These are phyloP conservation scores for Datura wrightii DNA, from an alignment of 257 asterid species.

Conservation along the genomic window DNA sequence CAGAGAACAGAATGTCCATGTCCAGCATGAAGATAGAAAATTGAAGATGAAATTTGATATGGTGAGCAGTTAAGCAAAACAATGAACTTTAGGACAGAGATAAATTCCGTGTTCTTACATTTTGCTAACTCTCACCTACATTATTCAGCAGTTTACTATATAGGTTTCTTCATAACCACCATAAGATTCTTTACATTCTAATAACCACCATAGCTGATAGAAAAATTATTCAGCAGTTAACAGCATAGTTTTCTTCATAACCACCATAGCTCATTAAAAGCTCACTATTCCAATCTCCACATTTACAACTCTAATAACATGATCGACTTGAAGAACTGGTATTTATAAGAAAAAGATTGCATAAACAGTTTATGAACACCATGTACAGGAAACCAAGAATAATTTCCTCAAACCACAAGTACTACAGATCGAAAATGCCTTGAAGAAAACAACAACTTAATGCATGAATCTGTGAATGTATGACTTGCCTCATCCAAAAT, in stretches of 20 bases:
- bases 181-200: not conserved
- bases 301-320: not conserved
- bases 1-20: not conserved
- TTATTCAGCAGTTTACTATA: not conserved
- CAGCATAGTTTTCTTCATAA: too few relatives aligned
- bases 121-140: not conserved
- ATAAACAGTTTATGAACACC: not conserved
- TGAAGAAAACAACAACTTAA: not conserved
- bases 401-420: too few relatives aligned
- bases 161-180: not conserved
- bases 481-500: slow-evolving; percentile 80
- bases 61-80: not conserved
- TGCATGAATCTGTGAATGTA: not conserved
- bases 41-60: not conserved
- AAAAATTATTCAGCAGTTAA: too few relatives aligned
- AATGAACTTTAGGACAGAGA: not conserved
- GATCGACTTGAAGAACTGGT: not conserved
- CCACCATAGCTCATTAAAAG: not conserved
- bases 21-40: not conserved
- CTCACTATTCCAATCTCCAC: not conserved
- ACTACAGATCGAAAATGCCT: not conserved
- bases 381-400: not conserved
- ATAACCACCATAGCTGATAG: not conserved
- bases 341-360: not conserved
- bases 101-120: not conserved